A percentile compares a stretch with the other conserved stretches of the same genome.
Evolutionary conservation across 192 early-diverging fungal species (phyloP).

Genomic region (Glomus cerebriforme): DNA sequence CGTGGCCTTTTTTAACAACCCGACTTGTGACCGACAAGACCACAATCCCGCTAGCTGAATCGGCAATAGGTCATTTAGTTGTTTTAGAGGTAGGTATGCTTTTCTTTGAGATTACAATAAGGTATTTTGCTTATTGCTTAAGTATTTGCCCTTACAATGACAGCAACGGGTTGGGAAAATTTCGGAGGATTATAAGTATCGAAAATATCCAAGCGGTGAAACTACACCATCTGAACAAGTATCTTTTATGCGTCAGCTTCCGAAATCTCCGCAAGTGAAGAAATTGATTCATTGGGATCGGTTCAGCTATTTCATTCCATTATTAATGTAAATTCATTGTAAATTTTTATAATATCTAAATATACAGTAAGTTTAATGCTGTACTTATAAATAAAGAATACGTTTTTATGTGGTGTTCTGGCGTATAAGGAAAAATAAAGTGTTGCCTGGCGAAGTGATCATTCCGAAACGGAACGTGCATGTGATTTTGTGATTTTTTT

Average conservation of each 20-base stretch:
- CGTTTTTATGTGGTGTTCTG: too few species aligned
- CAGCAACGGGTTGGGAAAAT: slow-evolving; percentile 32
- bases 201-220: slow-evolving; percentile 29
- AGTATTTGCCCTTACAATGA: slow-evolving; percentile 20
- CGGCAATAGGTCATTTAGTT: slow-evolving; percentile 32
- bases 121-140: slow-evolving; percentile 19
- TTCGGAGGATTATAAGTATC: slow-evolving; percentile 31
- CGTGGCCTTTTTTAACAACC: slow-evolving; percentile 26
- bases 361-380: too few species aligned
- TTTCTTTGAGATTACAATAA: slow-evolving; percentile 20
- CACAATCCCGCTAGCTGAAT: slow-evolving; percentile 29
- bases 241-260: slow-evolving; percentile 30
- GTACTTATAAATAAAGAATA: too few species aligned
- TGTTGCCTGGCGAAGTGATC: too few species aligned
- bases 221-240: slow-evolving; percentile 28
- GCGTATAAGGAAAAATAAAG: too few species aligned
- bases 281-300: background rate
- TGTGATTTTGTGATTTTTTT: too few species aligned
- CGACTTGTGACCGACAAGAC: slow-evolving; percentile 29
- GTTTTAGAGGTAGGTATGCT: slow-evolving; percentile 31
- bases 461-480: too few species aligned
- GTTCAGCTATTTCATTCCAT: background rate
- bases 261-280: slow-evolving; percentile 29
- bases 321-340: too few species aligned
- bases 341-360: too few species aligned